Evolutionary conservation across 495 filamentous ascomycete species (phyloP), one percentile per base, ranked within the genome.

Genomic region (Polyplosphaeria fusca): DNA sequence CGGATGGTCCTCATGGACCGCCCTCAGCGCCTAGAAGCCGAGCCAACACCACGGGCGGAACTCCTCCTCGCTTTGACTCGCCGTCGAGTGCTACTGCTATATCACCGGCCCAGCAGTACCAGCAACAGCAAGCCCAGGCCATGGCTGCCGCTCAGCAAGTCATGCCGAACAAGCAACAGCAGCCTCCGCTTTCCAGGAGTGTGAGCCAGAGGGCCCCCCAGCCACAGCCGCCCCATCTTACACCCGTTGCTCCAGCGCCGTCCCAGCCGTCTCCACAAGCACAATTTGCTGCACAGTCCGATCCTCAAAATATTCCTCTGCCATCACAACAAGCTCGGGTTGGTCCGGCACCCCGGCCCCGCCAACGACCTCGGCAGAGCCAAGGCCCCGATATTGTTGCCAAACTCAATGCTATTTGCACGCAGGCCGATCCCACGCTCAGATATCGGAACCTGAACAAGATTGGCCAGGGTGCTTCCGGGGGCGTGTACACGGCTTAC

Each of bases 401-500:
- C 5, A 80, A 86, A 12, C 75, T 98, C 47, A 86, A 91, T 66
- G 82, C 84, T 20, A 97, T 98, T 56, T 97, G 94, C 69, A 88
- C 86, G 32, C 81, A 86, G 44, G 89, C 84, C 20, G 93, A 98
- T 68, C 93, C 93, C 0, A 86, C 88, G 39, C 84, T 86, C 52
- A 82, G 89, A 52, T 98, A 96, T 67, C 81, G 87, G 48, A 86
- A 86, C 44, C 78, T 98, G 52, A 91, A 84, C 63, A 98, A 97
- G 73, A 97, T 98, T 67, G 93, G 93, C 7, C 93, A 98, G 71
- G 93, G 93, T 65, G 93, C 93, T 26, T 98, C 93, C 13, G 93
- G 93, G 53, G 93, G 93, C 54, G 93, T 98, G 1, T 98, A 82
- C 65, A 95, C 91, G 11, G 93, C 93, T 1, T 91, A 92, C 69